These are phyloP conservation scores for Blastocystis sp. DNA, from an alignment of 352 stramenopile species.

Conservation along the genomic window DNA sequence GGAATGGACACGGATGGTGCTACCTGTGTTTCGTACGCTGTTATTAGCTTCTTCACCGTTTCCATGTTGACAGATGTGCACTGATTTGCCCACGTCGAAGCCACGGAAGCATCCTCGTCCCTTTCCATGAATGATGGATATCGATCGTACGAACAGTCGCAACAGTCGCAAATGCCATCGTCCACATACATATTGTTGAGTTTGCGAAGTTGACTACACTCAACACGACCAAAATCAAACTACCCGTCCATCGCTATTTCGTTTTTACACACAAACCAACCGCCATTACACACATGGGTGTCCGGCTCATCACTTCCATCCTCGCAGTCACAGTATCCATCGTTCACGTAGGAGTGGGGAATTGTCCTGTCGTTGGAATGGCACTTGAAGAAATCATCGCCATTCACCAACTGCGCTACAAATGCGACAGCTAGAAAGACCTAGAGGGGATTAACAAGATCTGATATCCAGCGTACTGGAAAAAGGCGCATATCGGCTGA, in stretches of 20 bases:
- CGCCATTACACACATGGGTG: constrained; percentile 12
- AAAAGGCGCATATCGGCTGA: neutral
- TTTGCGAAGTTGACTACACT: neutral
- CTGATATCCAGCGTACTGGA: too few relatives aligned
- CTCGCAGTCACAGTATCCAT: constrained; percentile 39
- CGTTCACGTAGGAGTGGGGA: neutral
- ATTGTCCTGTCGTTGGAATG: neutral
- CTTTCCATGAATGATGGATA: neutral
- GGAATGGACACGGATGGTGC: neutral
- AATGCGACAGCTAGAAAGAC: neutral
- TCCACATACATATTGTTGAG: constrained; percentile 13
- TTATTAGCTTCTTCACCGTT: neutral
- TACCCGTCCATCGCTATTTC: constrained; percentile 27
- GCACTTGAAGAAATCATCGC: too few relatives aligned
- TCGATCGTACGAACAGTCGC: neutral
- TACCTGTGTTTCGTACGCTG: neutral
- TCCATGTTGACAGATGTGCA: neutral
- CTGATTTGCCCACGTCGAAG: neutral
- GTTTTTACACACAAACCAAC: neutral
- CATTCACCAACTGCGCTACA: too few relatives aligned
- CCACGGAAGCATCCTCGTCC: neutral
- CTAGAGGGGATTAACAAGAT: neutral
- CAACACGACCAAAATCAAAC: neutral
- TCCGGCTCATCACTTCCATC: constrained; percentile 26
- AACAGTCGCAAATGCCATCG: constrained; percentile 44